Evolutionary conservation across 2,329 filamentous ascomycete genomes (phyloP), one percentile per base, ranked within the genome.

Genomic region (Ambrosiella xylebori): DNA sequence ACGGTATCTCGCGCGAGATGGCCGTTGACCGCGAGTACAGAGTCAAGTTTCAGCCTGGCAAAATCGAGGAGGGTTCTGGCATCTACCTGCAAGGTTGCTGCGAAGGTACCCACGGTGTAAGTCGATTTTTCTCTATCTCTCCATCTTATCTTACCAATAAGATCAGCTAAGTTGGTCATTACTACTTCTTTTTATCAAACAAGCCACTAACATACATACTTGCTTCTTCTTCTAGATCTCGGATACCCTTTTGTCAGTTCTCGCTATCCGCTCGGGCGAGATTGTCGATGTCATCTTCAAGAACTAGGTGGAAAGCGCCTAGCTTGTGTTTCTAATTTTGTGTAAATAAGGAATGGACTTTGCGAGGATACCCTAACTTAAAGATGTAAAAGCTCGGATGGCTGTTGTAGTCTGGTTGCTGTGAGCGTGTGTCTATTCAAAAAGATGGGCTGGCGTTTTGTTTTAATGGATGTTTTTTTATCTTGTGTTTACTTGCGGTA

Each of bases 21-120:
- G 74, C 76, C 13, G 86, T 95, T 1, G 75, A 76, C 38, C 79
- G 91, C 57, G 80, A 96, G 68, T 97, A 97, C 70, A 77, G 77
- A 56, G 80, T 96, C 54, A 73, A 82, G 60, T 88, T 94, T 67
- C 76, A 79, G 54, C 72, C 78, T 1, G 82, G 79, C 37, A 76
- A 78, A 53, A 84, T 97, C 39, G 77, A 81, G n/a, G 67, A 76
- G 0, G 80, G 83, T 50, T 85, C 88, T 12, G 90, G 90, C 2
- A 76, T 97, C 60, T 97, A 87, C 85, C 75, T 97, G 64, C 93
- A 97, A 69, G 91, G 91, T 38, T 96, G 90, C 73, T 94, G 89
- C 68, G 90, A 97, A 74, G 81, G 77, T 61, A 95, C 89, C 39
- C 91, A 97, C 69, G 91, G 91, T 61, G 85, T 91, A 78, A 81